Base-by-base conservation (phyloP, 768 basidiomycete genomes). In the Mycena latifolia region DNA sequence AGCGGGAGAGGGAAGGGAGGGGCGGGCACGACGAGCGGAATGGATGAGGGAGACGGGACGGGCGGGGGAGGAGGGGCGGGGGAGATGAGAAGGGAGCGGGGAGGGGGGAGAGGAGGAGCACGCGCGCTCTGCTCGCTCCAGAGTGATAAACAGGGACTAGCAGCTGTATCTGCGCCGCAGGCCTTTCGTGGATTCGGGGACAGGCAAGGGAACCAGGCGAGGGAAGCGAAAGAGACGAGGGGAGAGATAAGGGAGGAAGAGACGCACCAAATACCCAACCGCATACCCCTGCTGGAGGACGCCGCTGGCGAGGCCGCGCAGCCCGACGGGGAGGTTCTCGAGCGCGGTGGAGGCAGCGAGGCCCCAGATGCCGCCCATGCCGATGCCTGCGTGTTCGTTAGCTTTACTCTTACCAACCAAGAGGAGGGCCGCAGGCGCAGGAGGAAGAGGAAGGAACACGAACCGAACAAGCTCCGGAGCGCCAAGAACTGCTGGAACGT, bases 281-380 rank as follows among this genome's bases (percentile, higher is more conserved):
- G 94, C 93, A 72, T 97, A 96, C 18, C 94, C 96, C 74, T 96
- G 88, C 71, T 98, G 96, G 7, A 98, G 76, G 51, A 97, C 79
- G 17, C 96, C 96, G 24, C 89, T 91, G 3, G 89, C 90, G 2
- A 98, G 79, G 24, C 97, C 97, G 75, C 96, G 92, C 18, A 89
- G 85, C 72, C 93, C 92, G 31, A 92, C 89, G 0, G 96, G 96
- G 12, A 97, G 84, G 75, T 93, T 96, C 76, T 98, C 96, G 39
- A 98, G 89, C 0, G 92, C 90, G 0, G 92, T 95, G 0, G 93
- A 85, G 1, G 92, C 83, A 0, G 94, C 86, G 31, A 95, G 80
- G 20, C 95, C 94, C 94, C 95, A 97, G 50, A 97, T 86, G 0
- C 93, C 93, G 35, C 94, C 93, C 93, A 95, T 94, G 0, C 89